phyloP scores from a whole-genome alignment of 306 rosid genomes.

The Delonix regia region DNA sequence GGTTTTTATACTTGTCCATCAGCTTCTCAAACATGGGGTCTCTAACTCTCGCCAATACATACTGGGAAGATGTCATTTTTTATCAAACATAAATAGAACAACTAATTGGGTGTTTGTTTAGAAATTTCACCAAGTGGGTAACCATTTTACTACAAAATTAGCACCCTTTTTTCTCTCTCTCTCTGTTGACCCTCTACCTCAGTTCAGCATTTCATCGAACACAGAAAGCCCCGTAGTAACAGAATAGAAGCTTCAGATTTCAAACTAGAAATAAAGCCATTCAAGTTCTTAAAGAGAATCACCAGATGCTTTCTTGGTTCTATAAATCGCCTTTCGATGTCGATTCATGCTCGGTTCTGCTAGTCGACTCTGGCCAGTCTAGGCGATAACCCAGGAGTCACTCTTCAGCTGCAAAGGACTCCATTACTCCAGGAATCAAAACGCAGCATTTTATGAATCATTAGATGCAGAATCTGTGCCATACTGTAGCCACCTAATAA shows the following conservation, averaged over 20 bases:
- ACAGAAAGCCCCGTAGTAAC: conserved; percentile 4
- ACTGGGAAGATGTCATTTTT: conserved; percentile 71
- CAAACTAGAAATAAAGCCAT: not conserved
- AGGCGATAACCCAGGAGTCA: too few species aligned
- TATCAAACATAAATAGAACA: conserved; percentile 44
- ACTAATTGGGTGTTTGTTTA: conserved; percentile 36
- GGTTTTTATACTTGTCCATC: conserved; percentile 80
- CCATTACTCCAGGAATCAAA: not conserved
- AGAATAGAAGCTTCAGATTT: not conserved
- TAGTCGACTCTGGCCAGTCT: not conserved
- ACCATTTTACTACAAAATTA: conserved; percentile 29
- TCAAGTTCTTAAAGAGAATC: not conserved
- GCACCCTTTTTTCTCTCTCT: too few species aligned
- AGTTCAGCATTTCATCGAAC: conserved; percentile 46
- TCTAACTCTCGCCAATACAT: conserved; percentile 71
- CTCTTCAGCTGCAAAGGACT: too few species aligned
- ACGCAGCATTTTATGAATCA: not conserved
- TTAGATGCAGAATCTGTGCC: too few species aligned
- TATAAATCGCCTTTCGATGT: not conserved
- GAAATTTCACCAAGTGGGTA: conserved; percentile 39
- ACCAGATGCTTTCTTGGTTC: not conserved
- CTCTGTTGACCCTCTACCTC: conserved; percentile 17
- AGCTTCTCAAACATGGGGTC: conserved; percentile 86
- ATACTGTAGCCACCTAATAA: too few species aligned
- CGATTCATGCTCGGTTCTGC: not conserved